A percentile compares a stretch with the other conserved stretches of the same genome.
phyloP scores from a whole-genome alignment of 352 stramenopile genomes.

The Pythium chondricola region DNA sequence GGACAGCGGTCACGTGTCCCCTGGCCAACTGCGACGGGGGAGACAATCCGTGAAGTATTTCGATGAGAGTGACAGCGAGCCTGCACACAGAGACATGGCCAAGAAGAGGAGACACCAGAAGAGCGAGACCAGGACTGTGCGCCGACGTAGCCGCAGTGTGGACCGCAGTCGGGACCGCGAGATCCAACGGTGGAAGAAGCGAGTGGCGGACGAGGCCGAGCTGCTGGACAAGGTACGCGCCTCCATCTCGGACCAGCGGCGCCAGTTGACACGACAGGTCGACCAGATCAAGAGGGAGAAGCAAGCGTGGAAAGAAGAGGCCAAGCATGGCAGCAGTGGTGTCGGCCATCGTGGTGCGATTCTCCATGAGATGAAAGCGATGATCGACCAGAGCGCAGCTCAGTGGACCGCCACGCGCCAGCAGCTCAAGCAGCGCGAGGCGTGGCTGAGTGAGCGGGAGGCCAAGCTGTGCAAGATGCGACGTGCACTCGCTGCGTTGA shows the following conservation, averaged over 20 bases:
- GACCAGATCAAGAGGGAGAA: constrained; percentile 51
- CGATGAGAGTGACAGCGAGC: not conserved
- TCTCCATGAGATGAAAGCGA: constrained; percentile 49
- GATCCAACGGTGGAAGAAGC: constrained; percentile 30
- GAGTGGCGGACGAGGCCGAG: constrained; percentile 36
- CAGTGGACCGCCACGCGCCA: constrained; percentile 39
- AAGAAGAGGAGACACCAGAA: too few relatives aligned
- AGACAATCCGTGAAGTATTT: not conserved
- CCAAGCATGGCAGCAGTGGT: not conserved
- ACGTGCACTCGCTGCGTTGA: constrained; percentile 8
- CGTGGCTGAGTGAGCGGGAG: constrained; percentile 43
- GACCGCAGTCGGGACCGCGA: constrained; percentile 10
- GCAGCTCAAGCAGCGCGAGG: constrained; percentile 41
- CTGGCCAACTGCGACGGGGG: constrained; percentile 6
- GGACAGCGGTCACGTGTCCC: constrained; percentile 1
- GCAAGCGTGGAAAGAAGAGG: constrained; percentile 36
- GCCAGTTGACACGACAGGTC: constrained; percentile 41
- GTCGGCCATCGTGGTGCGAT: constrained; percentile 22
- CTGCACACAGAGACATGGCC: too few relatives aligned
- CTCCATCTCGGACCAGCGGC: constrained; percentile 38
- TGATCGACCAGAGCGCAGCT: constrained; percentile 46
- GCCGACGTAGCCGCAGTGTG: not conserved
- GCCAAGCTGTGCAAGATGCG: constrained; percentile 31
- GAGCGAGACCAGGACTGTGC: not conserved
- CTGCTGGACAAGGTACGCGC: constrained; percentile 39